A percentile compares a stretch with the other conserved stretches of the same genome.
These are phyloP conservation scores for Hippophae tibetana DNA, from an alignment of 306 rosid species.

Conservation along the genomic window DNA sequence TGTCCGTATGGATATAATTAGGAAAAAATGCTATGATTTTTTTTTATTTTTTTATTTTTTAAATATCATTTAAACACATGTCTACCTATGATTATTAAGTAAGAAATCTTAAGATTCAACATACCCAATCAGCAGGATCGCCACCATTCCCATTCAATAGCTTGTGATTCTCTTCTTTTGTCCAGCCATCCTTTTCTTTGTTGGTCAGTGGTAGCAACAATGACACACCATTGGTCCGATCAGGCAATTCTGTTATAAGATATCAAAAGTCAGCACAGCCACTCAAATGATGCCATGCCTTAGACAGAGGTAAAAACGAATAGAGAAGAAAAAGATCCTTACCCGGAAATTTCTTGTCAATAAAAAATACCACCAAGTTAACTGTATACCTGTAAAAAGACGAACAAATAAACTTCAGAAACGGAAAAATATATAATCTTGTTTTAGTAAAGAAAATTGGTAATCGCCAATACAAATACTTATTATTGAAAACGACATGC, in stretches of 20 bases:
- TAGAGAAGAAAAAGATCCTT: constrained; percentile 3
- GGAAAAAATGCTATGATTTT: too few relatives aligned
- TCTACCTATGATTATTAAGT: too few relatives aligned
- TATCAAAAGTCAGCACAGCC: constrained; percentile 8
- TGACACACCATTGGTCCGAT: constrained; percentile 54
- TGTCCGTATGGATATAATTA: too few relatives aligned
- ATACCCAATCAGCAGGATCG: constrained; percentile 85
- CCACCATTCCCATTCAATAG: constrained; percentile 78
- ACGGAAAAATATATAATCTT: constrained; percentile 1
- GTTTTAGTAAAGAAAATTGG: not conserved
- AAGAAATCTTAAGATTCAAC: constrained; percentile 13
- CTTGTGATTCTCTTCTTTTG: constrained; percentile 87
- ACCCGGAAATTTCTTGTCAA: constrained; percentile 88
- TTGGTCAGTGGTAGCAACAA: constrained; percentile 57
- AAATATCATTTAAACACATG: not conserved
- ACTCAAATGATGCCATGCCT: not conserved
- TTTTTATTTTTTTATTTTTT: too few relatives aligned
- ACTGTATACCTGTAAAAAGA: constrained; percentile 74
- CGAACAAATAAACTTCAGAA: constrained; percentile 9
- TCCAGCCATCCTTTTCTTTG: constrained; percentile 64
- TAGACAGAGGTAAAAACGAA: not conserved
- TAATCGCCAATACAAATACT: not conserved
- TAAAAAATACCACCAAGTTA: constrained; percentile 78
- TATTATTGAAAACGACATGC: constrained; percentile 2
- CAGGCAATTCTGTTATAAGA: constrained; percentile 62